These are phyloP conservation scores for Lagenaria siceraria DNA, from an alignment of 306 rosid species.

Conservation along the genomic window DNA sequence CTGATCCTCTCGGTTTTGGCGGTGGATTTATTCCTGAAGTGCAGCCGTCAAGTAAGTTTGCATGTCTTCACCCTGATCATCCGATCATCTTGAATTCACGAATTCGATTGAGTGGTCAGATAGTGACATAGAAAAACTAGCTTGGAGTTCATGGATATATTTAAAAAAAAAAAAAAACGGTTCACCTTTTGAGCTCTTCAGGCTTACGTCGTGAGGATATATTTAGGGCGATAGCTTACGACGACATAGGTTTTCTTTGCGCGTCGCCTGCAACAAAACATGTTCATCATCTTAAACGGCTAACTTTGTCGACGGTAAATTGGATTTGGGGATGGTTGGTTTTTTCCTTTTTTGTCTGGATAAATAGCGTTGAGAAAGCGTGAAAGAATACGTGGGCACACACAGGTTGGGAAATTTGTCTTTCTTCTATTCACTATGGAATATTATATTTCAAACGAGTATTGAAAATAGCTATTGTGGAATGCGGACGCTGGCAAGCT, in stretches of 20 bases:
- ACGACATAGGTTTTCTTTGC: neutral
- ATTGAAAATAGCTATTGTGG: neutral
- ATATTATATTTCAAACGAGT: neutral
- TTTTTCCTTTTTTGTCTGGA: neutral
- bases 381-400: neutral
- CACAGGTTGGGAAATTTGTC: neutral
- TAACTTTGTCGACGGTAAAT: neutral
- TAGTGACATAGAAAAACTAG: neutral
- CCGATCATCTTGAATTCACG: neutral
- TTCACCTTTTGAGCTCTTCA: neutral
- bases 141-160: neutral
- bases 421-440: neutral
- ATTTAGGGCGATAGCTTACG: neutral
- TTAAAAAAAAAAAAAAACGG: too few relatives aligned
- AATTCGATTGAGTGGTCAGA: neutral
- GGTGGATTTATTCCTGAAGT: slow-evolving; percentile 75
- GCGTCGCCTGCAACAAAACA: neutral
- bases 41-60: slow-evolving; percentile 27
- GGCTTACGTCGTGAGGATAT: neutral
- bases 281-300: neutral
- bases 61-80: neutral
- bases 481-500: neutral
- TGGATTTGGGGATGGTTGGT: neutral
- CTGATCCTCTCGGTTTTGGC: slow-evolving; percentile 58
- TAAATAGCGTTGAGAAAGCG: neutral